A percentile compares a stretch with the other conserved stretches of the same genome.
Conservation (phyloP, 805 yeast species). For the Candida maltosa region DNA sequence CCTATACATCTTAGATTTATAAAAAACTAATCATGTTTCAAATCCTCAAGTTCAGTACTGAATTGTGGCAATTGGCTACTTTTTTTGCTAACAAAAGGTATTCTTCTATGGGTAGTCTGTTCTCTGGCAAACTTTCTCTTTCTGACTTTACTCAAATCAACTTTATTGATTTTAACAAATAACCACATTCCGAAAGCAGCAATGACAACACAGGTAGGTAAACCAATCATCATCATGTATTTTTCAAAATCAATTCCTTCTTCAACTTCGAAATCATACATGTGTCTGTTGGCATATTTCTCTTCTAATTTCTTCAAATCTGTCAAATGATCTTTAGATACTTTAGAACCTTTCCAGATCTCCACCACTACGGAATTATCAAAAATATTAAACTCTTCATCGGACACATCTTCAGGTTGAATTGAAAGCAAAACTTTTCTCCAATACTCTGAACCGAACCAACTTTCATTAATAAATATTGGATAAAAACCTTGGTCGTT, state of each 20-base stretch:
- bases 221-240: slow-evolving; percentile 61
- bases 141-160: slow-evolving; percentile 40
- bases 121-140: slow-evolving; percentile 26
- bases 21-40: slow-evolving; percentile 9
- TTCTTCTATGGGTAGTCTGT: slow-evolving; percentile 25
- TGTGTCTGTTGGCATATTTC: slow-evolving; percentile 16
- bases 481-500: slow-evolving; percentile 63
- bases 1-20: no score
- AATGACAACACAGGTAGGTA: slow-evolving; percentile 64
- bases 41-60: slow-evolving; percentile 13
- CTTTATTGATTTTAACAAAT: slow-evolving; percentile 54
- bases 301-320: slow-evolving; percentile 41
- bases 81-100: slow-evolving; percentile 19
- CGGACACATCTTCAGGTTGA: slow-evolving; percentile 66
- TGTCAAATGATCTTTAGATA: slow-evolving; percentile 44
- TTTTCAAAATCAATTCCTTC: slow-evolving; percentile 52
- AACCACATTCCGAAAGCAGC: slow-evolving; percentile 63
- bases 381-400: slow-evolving; percentile 61
- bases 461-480: slow-evolving; percentile 55
- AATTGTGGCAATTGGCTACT: slow-evolving; percentile 33
- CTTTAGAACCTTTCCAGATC: slow-evolving; percentile 50
- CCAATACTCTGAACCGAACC: slow-evolving; percentile 55
- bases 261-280: slow-evolving; percentile 28
- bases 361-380: slow-evolving; percentile 41
- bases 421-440: slow-evolving; percentile 62